Percentiles rank a stretch among this genome's conserved stretches.
Conservation (phyloP, 441 rosid genomes). For the Corymbia calophylla region DNA sequence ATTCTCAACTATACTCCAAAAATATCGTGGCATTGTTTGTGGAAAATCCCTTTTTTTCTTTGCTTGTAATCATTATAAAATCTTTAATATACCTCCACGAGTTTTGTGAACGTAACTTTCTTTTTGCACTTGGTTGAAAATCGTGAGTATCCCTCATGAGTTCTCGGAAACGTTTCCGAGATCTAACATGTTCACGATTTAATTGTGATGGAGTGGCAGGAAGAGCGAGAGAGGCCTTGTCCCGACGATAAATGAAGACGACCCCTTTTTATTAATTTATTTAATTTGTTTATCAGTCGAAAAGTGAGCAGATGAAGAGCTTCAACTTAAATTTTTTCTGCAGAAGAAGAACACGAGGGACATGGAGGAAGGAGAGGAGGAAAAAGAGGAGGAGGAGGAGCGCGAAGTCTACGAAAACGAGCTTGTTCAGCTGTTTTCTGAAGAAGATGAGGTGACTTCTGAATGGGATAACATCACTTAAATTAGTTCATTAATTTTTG, state of each 20-base stretch:
- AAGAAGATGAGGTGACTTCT: slow-evolving; percentile 81
- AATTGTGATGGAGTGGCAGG: neutral
- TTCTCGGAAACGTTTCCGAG: neutral
- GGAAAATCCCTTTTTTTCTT: neutral
- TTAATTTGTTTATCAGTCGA: neutral
- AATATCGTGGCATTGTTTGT: neutral
- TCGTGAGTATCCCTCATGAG: neutral
- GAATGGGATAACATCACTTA: neutral
- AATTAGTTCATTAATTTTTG: neutral
- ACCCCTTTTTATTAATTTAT: neutral
- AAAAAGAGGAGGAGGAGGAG: neutral
- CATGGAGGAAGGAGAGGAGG: slow-evolving; percentile 40
- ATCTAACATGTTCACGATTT: neutral
- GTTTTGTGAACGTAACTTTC: neutral
- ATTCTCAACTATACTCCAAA: neutral
- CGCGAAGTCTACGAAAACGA: slow-evolving; percentile 66
- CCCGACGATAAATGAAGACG: neutral
- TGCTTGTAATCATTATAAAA: neutral
- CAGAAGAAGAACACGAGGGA: slow-evolving; percentile 53
- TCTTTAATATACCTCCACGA: neutral
- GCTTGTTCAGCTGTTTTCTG: slow-evolving; percentile 74
- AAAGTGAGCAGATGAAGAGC: neutral
- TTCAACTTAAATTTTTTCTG: neutral
- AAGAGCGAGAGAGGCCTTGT: neutral
- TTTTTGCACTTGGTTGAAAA: neutral